A percentile compares a stretch with the other conserved stretches of the same genome.
phyloP scores from a whole-genome alignment of 163 green algal species.

The Chlamydomonas reinhardtii region DNA sequence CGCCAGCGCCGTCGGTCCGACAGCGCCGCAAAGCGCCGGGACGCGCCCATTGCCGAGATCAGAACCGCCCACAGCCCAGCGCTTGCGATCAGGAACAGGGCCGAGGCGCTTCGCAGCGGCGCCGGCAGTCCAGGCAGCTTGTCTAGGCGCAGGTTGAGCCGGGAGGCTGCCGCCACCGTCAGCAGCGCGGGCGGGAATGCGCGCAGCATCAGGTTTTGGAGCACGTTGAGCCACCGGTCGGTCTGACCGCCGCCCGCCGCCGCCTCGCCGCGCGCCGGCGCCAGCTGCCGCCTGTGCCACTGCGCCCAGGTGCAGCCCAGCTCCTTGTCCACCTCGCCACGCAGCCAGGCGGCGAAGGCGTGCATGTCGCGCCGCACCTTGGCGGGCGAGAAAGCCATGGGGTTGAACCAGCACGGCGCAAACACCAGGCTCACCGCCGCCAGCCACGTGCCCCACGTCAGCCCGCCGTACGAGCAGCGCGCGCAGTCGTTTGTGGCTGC shows the following conservation, averaged over 20 bases:
- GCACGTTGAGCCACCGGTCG: conserved; percentile 36
- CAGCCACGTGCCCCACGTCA: conserved; percentile 79
- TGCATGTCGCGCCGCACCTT: conserved; percentile 58
- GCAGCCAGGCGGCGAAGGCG: conserved; percentile 45
- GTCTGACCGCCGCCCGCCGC: conserved; percentile 38
- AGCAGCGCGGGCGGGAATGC: conserved; percentile 46
- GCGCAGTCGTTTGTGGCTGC: conserved; percentile 49
- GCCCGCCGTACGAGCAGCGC: conserved; percentile 58
- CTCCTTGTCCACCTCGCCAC: conserved; percentile 49
- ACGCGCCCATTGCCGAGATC: neutral
- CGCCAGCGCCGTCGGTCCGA: conserved; percentile 33
- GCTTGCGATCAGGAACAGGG: conserved; percentile 35
- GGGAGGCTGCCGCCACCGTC: conserved; percentile 43
- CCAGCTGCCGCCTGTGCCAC: conserved; percentile 54
- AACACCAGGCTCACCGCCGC: conserved; percentile 74
- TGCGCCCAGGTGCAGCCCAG: conserved; percentile 45
- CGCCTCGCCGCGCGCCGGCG: conserved; percentile 38
- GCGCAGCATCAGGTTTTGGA: conserved; percentile 1
- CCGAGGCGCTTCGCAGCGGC: conserved; percentile 11
- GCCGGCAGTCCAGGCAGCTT: neutral
- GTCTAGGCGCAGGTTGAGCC: conserved; percentile 42
- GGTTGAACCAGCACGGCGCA: conserved; percentile 84
- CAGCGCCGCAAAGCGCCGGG: neutral
- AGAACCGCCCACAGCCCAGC: conserved; percentile 38
- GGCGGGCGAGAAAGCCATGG: conserved; percentile 66